Percentiles rank a stretch among this genome's conserved stretches.
These are phyloP conservation scores for Eragrostis tef DNA, from an alignment of 202 grass and related monocot species.

Conservation along the genomic window DNA sequence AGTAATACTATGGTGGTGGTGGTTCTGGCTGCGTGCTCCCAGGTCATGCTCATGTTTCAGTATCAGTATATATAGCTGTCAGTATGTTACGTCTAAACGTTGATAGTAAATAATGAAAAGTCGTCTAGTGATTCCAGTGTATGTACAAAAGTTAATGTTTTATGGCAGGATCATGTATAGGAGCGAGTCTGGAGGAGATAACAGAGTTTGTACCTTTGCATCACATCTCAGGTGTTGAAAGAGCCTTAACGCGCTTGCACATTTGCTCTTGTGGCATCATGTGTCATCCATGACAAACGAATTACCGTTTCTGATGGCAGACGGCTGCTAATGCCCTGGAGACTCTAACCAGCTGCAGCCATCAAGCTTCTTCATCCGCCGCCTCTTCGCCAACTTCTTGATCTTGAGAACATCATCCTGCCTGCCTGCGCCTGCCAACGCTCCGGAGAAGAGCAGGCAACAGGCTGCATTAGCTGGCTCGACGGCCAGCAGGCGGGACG, in stretches of 20 bases:
- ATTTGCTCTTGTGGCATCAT: slow-evolving; percentile 4
- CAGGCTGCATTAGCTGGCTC: slow-evolving; percentile 60
- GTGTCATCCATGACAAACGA: background rate
- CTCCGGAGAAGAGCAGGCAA: slow-evolving; percentile 65
- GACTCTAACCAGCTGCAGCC: slow-evolving; percentile 72
- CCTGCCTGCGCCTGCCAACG: slow-evolving; percentile 64
- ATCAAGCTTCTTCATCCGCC: slow-evolving; percentile 71
- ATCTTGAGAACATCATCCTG: slow-evolving; percentile 64
- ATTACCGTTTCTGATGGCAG: background rate
- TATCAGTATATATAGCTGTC: slow-evolving; percentile 15
- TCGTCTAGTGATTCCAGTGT: background rate
- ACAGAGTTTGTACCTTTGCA: background rate
- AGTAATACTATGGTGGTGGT: background rate
- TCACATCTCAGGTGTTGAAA: background rate
- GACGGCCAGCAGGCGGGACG: slow-evolving; percentile 56
- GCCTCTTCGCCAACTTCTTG: slow-evolving; percentile 64
- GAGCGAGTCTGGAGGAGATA: background rate
- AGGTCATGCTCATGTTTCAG: background rate
- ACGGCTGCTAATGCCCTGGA: background rate
- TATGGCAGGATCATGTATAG: background rate
- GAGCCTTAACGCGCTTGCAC: background rate
- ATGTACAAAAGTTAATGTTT: background rate
- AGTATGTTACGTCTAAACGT: background rate
- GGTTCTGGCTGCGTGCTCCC: background rate
- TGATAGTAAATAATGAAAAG: background rate